These are phyloP conservation scores for Monosporascus cannonballus DNA, from an alignment of 2,329 filamentous ascomycete species.

Conservation along the genomic window DNA sequence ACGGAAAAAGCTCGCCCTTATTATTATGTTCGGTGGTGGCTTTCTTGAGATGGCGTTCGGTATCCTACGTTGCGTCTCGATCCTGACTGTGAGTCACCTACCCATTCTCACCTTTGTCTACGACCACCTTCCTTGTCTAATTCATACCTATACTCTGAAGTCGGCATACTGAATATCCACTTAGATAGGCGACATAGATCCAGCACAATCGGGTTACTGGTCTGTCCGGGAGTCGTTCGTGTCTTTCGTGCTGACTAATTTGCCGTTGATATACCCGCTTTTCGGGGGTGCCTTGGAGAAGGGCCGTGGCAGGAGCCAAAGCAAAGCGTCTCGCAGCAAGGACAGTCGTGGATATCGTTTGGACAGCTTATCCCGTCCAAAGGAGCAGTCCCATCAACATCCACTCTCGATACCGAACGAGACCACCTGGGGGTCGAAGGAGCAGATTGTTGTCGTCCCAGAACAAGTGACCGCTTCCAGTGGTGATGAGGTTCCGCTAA, in stretches of 20 bases:
- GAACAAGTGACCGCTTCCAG: background rate
- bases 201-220: slow-evolving; percentile 30
- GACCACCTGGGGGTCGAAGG: slow-evolving; percentile 10
- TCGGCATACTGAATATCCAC: background rate
- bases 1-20: slow-evolving; percentile 35
- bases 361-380: slow-evolving; percentile 4
- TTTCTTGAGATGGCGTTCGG: slow-evolving; percentile 45
- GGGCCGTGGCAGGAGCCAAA: slow-evolving; percentile 7
- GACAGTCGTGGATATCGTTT: slow-evolving; percentile 10
- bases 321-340: background rate
- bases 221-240: slow-evolving; percentile 35
- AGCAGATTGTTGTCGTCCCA: slow-evolving; percentile 9
- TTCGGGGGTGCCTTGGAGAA: slow-evolving; percentile 19
- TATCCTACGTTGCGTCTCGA: slow-evolving; percentile 41
- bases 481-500: slow-evolving; percentile 3
- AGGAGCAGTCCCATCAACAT: background rate
- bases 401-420: slow-evolving; percentile 4
- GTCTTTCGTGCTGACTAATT: slow-evolving; percentile 31
- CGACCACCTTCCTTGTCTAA: background rate
- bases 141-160: slow-evolving; percentile 1
- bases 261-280: slow-evolving; percentile 33
- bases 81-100: slow-evolving; percentile 27
- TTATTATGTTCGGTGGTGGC: slow-evolving; percentile 44
- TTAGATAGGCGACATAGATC: slow-evolving; percentile 23
- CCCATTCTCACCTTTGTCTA: background rate